Percentiles rank a stretch among this genome's conserved stretches.
These are phyloP conservation scores for Ophiostoma pallidulum DNA, from an alignment of 2,329 filamentous ascomycete species.

Conservation along the genomic window DNA sequence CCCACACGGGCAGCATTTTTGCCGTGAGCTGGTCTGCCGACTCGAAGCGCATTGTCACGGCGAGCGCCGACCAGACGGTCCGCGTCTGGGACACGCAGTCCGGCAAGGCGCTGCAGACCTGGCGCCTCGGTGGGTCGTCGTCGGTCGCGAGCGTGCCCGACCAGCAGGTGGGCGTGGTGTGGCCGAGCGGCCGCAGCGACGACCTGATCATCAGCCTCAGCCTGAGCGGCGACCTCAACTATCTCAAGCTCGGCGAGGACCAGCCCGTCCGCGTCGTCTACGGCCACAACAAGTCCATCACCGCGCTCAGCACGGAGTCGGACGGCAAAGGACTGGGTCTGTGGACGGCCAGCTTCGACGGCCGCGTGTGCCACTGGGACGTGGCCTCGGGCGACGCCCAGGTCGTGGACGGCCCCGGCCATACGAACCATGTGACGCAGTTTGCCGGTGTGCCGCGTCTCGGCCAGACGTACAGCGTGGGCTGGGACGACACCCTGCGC, in stretches of 20 bases:
- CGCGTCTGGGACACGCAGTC: conserved; percentile 86
- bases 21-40: conserved; percentile 83
- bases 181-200: conserved; percentile 73
- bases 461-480: conserved; percentile 70
- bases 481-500: conserved; percentile 88
- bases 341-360: conserved; percentile 89
- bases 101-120: conserved; percentile 67
- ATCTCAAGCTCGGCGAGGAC: conserved; percentile 63
- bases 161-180: conserved; percentile 92
- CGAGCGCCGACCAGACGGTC: conserved; percentile 88
- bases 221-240: conserved; percentile 81
- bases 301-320: conserved; percentile 54
- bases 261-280: conserved; percentile 64
- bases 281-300: conserved; percentile 88
- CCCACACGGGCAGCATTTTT: conserved; percentile 85
- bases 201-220: conserved; percentile 85
- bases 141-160: conserved; percentile 57
- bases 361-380: conserved; percentile 79
- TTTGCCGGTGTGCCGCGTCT: conserved; percentile 53
- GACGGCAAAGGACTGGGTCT: conserved; percentile 54
- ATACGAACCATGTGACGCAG: conserved; percentile 77
- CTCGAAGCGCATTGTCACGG: conserved; percentile 77
- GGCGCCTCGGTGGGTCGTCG: conserved; percentile 72
- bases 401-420: conserved; percentile 66
- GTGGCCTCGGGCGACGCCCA: conserved; percentile 57